These are phyloP conservation scores for Ceratocystis huliohia DNA, from an alignment of 2,329 filamentous ascomycete genomes.

Conservation along the genomic window DNA sequence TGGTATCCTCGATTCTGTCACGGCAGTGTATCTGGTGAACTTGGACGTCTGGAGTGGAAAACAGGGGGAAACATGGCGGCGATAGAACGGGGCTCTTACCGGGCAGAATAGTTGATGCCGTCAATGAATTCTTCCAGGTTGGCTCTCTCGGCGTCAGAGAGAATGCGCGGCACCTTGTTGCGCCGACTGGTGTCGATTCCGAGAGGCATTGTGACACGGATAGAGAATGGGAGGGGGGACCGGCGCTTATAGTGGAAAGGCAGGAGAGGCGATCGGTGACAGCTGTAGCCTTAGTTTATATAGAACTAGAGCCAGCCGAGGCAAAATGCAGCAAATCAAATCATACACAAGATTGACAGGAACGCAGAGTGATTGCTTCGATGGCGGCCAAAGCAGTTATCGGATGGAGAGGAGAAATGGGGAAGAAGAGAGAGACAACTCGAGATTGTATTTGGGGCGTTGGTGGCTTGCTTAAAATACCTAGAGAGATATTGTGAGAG, in stretches of 20 bases:
- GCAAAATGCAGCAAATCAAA: background rate
- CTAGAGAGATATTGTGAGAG: background rate
- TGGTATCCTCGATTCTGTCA: background rate
- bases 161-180: conserved; percentile 70
- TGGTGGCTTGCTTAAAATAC: background rate
- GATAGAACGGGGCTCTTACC: conserved; percentile 41
- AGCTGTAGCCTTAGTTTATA: background rate
- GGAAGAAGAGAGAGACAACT: background rate
- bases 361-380: background rate
- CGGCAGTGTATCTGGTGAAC: background rate
- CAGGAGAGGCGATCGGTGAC: background rate
- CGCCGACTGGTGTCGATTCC: conserved; percentile 70
- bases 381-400: background rate
- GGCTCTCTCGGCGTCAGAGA: conserved; percentile 69
- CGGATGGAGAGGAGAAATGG: background rate
- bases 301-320: background rate
- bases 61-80: background rate
- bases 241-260: background rate
- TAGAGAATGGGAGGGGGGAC: background rate
- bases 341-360: background rate
- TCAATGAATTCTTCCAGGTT: conserved; percentile 85
- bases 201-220: conserved; percentile 26
- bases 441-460: background rate
- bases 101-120: conserved; percentile 85
- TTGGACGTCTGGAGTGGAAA: background rate